These are phyloP conservation scores for Tilletia setariae DNA, from an alignment of 1,284 basidiomycete genomes.

Conservation along the genomic window DNA sequence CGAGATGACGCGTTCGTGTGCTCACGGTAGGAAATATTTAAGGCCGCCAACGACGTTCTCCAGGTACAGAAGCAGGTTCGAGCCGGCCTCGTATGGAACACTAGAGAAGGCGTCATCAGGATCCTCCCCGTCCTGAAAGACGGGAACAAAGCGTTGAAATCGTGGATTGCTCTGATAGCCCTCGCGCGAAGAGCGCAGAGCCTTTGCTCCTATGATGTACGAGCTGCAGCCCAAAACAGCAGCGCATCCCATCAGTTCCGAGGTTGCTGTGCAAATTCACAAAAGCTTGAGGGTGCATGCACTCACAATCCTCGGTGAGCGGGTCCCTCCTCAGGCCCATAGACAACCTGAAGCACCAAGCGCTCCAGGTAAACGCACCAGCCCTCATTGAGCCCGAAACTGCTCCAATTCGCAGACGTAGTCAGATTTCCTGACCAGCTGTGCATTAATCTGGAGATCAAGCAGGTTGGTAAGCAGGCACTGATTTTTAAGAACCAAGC, in stretches of 20 bases:
- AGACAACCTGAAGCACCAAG: slow-evolving; percentile 70
- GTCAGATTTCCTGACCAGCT: slow-evolving; percentile 52
- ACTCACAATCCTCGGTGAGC: slow-evolving; percentile 70
- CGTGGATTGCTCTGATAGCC: slow-evolving; percentile 59
- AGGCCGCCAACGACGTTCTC: slow-evolving; percentile 79
- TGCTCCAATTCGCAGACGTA: slow-evolving; percentile 48
- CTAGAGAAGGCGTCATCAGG: slow-evolving; percentile 55
- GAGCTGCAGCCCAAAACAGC: slow-evolving; percentile 48
- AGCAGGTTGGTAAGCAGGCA: too few species aligned
- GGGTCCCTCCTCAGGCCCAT: slow-evolving; percentile 58
- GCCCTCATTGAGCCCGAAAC: slow-evolving; percentile 58
- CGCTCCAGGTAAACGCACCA: slow-evolving; percentile 95
- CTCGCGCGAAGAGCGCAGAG: slow-evolving; percentile 69
- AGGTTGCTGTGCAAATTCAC: neutral
- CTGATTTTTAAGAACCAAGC: too few species aligned
- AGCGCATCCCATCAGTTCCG: neutral
- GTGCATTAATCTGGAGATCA: slow-evolving; percentile 48
- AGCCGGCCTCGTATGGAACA: slow-evolving; percentile 66
- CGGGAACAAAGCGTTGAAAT: slow-evolving; percentile 80
- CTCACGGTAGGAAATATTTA: slow-evolving; percentile 60
- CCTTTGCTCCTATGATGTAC: slow-evolving; percentile 72
- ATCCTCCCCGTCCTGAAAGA: slow-evolving; percentile 76
- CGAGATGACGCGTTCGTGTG: neutral
- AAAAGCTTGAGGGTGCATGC: neutral
- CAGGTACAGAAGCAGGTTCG: slow-evolving; percentile 67